Evolutionary conservation across 2,329 filamentous ascomycete genomes (phyloP).

Genomic region (Cytospora mali): DNA sequence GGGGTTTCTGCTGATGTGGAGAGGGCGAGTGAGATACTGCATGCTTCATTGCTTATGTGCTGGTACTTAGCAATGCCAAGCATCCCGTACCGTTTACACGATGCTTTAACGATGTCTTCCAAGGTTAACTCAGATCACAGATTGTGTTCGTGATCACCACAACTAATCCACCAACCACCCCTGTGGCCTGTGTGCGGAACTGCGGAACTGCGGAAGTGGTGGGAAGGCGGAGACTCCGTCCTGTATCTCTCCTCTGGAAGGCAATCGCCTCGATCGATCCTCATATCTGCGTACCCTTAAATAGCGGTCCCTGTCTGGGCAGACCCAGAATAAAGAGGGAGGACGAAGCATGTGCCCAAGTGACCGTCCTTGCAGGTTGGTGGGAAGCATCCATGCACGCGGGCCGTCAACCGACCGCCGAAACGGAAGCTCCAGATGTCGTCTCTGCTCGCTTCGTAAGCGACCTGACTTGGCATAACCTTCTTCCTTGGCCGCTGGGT

Average conservation of each 20-base stretch:
- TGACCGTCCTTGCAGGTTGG: background rate
- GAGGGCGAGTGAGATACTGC: background rate
- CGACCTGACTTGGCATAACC: conserved; percentile 5
- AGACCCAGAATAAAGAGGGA: background rate
- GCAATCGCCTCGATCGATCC: background rate
- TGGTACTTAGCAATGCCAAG: background rate
- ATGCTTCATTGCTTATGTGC: background rate
- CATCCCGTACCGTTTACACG: background rate
- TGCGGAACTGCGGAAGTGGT: too few species aligned
- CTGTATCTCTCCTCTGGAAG: background rate
- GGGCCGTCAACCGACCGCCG: conserved; percentile 8
- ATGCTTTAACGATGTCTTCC: too few species aligned
- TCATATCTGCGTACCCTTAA: background rate
- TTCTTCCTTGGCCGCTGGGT: background rate
- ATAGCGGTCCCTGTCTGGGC: background rate
- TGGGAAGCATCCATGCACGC: conserved; percentile 5
- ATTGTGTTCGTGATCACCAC: background rate
- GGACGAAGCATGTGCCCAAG: too few species aligned
- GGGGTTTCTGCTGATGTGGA: conserved; percentile 8
- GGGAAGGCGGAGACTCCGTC: background rate
- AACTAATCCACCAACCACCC: background rate
- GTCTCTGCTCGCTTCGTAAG: conserved; percentile 1
- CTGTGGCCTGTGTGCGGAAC: background rate
- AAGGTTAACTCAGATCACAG: background rate
- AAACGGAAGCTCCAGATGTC: background rate